These are phyloP conservation scores for Elaeagnus macrophylla DNA, from an alignment of 306 rosid species.

Conservation along the genomic window DNA sequence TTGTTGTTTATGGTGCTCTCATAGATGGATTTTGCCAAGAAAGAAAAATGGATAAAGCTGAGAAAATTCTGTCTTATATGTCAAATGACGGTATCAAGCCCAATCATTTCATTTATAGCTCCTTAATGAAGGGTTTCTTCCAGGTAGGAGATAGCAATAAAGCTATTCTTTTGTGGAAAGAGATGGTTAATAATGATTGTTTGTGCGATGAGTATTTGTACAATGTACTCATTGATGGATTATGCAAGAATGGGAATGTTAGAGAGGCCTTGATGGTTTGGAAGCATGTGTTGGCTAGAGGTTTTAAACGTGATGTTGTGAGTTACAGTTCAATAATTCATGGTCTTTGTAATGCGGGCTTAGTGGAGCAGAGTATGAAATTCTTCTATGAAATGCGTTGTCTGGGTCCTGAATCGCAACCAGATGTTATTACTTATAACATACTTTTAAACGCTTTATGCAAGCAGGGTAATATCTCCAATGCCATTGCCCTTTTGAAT, in stretches of 20 bases:
- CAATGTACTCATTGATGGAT: constrained; percentile 68
- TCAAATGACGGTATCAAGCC: constrained; percentile 46
- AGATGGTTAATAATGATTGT: constrained; percentile 37
- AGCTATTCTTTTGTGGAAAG: constrained; percentile 80
- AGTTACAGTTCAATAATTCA: constrained; percentile 90
- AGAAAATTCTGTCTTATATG: constrained; percentile 52
- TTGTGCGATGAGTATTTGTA: constrained; percentile 50
- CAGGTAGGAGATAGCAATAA: constrained; percentile 42
- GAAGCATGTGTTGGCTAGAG: constrained; percentile 74
- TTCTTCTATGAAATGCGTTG: constrained; percentile 82
- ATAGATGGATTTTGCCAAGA: constrained; percentile 80
- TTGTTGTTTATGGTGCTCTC: constrained; percentile 58
- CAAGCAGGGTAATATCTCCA: constrained; percentile 47
- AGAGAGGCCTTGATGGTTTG: constrained; percentile 74
- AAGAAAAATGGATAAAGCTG: constrained; percentile 67
- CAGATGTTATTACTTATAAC: constrained; percentile 75
- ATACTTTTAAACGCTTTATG: constrained; percentile 65
- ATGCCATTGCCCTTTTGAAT: constrained; percentile 59
- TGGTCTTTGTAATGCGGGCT: constrained; percentile 66
- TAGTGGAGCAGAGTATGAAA: constrained; percentile 64
- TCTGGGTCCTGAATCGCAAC: constrained; percentile 50
- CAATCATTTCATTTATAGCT: constrained; percentile 64
- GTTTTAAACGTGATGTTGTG: constrained; percentile 76
- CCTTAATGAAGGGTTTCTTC: constrained; percentile 78
- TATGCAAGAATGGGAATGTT: constrained; percentile 65